Percentiles rank a stretch among this genome's conserved stretches.
Evolutionary conservation across 805 yeast genomes (phyloP).

Genomic region (Clavispora phyllophila): DNA sequence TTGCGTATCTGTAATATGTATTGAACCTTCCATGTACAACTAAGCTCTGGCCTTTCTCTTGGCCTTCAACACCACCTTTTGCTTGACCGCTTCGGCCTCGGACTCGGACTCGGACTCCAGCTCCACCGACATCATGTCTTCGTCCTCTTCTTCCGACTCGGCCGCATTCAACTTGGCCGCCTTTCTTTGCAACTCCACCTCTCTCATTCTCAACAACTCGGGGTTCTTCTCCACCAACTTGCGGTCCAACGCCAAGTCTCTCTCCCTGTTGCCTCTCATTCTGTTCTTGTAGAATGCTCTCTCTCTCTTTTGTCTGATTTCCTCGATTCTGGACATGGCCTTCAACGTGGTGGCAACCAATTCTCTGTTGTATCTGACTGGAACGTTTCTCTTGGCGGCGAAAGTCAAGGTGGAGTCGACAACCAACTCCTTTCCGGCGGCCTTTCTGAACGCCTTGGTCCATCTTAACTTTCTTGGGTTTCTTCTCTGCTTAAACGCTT

Average conservation of each 20-base stretch:
- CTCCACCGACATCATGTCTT: slow-evolving; percentile 42
- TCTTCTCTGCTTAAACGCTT: slow-evolving; percentile 94
- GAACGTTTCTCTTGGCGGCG: slow-evolving; percentile 96
- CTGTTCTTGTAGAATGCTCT: slow-evolving; percentile 98
- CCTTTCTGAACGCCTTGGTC: slow-evolving; percentile 98
- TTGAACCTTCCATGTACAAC: not conserved
- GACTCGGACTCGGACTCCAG: slow-evolving; percentile 37
- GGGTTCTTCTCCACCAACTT: slow-evolving; percentile 87
- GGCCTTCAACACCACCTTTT: slow-evolving; percentile 61
- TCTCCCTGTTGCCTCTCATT: slow-evolving; percentile 95
- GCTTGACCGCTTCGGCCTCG: slow-evolving; percentile 44
- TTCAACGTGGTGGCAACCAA: slow-evolving; percentile 87
- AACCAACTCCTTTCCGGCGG: slow-evolving; percentile 97
- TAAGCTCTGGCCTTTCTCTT: slow-evolving; percentile 38
- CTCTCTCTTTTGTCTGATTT: slow-evolving; percentile 93
- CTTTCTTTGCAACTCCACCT: slow-evolving; percentile 77
- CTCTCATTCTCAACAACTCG: slow-evolving; percentile 86
- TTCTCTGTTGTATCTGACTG: slow-evolving; percentile 96
- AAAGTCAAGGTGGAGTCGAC: slow-evolving; percentile 95
- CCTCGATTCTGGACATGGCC: slow-evolving; percentile 95
- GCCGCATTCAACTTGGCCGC: slow-evolving; percentile 62
- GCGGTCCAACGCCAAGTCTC: slow-evolving; percentile 77
- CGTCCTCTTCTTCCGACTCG: slow-evolving; percentile 30
- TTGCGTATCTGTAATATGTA: slow-evolving; percentile 1
- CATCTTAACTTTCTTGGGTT: slow-evolving; percentile 97